phyloP scores from a whole-genome alignment of 2,329 filamentous ascomycete species.

The Dendrostoma leiphaemia region DNA sequence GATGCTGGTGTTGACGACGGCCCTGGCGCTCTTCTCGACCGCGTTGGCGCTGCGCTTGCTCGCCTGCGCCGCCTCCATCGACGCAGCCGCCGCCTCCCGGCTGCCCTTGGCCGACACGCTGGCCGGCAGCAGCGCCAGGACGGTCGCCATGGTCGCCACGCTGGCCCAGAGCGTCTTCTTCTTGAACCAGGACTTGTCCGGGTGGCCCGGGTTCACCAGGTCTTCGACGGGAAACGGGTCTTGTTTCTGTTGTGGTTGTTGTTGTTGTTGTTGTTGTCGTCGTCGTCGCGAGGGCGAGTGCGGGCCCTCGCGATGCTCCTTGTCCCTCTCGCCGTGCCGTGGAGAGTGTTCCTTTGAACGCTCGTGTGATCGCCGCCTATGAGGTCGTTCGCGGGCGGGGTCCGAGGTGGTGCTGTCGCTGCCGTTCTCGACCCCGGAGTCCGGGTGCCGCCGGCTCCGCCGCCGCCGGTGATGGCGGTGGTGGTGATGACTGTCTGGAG shows the following conservation, averaged over 20 bases:
- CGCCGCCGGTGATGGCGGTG: neutral
- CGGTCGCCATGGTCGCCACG: conserved; percentile 9
- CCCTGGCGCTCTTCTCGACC: conserved; percentile 1
- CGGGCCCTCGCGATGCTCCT: no score
- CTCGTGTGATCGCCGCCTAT: no score
- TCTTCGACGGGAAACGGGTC: neutral
- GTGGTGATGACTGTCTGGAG: neutral
- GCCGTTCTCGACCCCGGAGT: neutral
- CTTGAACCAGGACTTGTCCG: conserved; percentile 12
- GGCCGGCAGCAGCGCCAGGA: conserved; percentile 5
- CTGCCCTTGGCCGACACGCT: conserved; percentile 7
- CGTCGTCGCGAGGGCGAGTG: no score
- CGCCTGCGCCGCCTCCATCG: conserved; percentile 6
- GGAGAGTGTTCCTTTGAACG: no score
- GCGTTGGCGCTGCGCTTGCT: conserved; percentile 6
- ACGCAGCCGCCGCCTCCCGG: conserved; percentile 6
- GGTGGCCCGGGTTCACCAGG: neutral
- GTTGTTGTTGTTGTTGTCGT: no score
- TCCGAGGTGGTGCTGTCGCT: no score
- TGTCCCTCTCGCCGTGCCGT: no score
- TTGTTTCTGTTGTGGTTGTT: neutral
- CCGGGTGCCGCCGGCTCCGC: neutral
- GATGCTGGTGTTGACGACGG: conserved; percentile 5
- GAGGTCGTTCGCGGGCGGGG: no score
- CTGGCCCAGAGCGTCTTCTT: conserved; percentile 11